A percentile compares a stretch with the other conserved stretches of the same genome.
phyloP scores from a whole-genome alignment of 78 protist species.

The Cyanophora paradoxa region DNA sequence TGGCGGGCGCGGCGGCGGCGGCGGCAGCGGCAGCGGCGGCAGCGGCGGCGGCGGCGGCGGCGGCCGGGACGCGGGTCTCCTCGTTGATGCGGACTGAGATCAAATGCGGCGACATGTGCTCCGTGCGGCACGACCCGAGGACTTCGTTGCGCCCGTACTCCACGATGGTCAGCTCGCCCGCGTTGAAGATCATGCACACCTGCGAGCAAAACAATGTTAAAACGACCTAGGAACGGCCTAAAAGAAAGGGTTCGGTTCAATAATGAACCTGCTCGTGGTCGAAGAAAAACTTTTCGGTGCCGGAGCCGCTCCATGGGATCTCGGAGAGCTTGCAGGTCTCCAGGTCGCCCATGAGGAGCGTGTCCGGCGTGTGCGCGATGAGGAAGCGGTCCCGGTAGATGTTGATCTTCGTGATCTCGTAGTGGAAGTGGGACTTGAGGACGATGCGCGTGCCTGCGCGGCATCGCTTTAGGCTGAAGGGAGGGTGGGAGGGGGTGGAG shows the following conservation, averaged over 20 bases:
- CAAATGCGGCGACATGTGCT: conserved; percentile 59
- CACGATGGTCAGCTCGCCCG: conserved; percentile 77
- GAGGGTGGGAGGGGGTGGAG: not conserved
- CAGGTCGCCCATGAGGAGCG: conserved; percentile 69
- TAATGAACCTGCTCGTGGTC: conserved; percentile 38
- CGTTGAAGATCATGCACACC: conserved; percentile 57
- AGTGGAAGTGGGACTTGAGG: conserved; percentile 51
- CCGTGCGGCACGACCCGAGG: conserved; percentile 52
- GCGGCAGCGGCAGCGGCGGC: too few relatives aligned
- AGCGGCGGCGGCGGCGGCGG: not conserved
- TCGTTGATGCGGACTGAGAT: conserved; percentile 45
- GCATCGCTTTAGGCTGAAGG: not conserved
- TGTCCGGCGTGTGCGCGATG: conserved; percentile 55
- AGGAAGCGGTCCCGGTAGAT: conserved; percentile 59
- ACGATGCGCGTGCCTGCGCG: conserved; percentile 50
- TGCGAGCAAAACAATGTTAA: conserved; percentile 2
- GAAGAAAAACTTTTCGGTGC: conserved; percentile 63
- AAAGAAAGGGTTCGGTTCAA: too few relatives aligned
- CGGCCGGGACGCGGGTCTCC: not conserved
- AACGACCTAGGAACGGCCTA: too few relatives aligned
- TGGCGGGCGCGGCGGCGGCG: too few relatives aligned
- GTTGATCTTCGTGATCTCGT: conserved; percentile 65
- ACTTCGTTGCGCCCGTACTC: conserved; percentile 73
- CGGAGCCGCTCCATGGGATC: conserved; percentile 49
- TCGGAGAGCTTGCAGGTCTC: conserved; percentile 50